phyloP scores from a whole-genome alignment of 108 stramenopile species.

The Nitzschia sp. region DNA sequence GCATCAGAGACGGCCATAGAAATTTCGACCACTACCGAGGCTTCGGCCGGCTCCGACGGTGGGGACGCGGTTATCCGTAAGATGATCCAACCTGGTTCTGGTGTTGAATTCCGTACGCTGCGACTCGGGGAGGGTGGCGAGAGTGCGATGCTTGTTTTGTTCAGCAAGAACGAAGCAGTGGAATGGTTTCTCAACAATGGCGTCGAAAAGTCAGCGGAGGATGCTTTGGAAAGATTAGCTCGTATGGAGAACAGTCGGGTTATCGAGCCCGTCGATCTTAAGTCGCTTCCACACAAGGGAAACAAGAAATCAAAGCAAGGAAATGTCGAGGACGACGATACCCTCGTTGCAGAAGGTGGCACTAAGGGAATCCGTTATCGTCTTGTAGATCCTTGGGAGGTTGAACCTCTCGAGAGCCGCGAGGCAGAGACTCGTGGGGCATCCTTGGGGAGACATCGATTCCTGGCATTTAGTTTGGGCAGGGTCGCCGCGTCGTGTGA shows the following conservation, averaged over 20 bases:
- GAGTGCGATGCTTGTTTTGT: conserved; percentile 81
- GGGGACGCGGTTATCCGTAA: conserved; percentile 70
- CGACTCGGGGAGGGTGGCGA: conserved; percentile 80
- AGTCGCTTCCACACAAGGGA: conserved; percentile 15
- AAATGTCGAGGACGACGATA: conserved; percentile 12
- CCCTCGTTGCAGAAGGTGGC: conserved; percentile 25
- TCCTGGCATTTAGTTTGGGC: conserved; percentile 61
- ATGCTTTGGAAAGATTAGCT: conserved; percentile 54
- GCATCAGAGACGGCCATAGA: conserved; percentile 46
- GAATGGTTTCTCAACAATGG: conserved; percentile 68
- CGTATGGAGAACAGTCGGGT: conserved; percentile 68
- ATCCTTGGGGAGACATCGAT: conserved; percentile 65
- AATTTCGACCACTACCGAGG: conserved; percentile 35
- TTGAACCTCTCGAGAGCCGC: conserved; percentile 73
- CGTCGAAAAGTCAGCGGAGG: conserved; percentile 49
- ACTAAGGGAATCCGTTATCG: conserved; percentile 65
- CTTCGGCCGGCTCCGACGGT: conserved; percentile 19
- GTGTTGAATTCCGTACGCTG: conserved; percentile 82
- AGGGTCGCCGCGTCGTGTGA: conserved; percentile 65
- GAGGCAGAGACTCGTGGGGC: conserved; percentile 77
- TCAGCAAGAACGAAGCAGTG: conserved; percentile 69
- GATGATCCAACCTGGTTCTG: conserved; percentile 82
- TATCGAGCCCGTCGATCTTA: conserved; percentile 74
- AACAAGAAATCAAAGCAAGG: conserved; percentile 35
- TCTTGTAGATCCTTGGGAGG: conserved; percentile 90